Conservation (phyloP, 306 rosid species). For the Inga oerstediana region DNA sequence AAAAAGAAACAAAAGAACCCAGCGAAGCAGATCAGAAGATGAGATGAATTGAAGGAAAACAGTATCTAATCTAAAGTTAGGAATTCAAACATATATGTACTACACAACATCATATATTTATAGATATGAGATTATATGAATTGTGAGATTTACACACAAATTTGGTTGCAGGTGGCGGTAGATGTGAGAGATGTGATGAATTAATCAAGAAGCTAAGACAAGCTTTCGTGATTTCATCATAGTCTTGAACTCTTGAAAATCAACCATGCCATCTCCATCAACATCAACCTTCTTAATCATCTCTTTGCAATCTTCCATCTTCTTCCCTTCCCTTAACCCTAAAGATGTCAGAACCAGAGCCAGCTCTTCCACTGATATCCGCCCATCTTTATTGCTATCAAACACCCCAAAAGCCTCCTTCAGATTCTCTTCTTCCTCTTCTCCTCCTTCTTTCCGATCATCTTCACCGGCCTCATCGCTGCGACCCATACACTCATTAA, state of each 20-base stretch:
- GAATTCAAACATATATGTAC: background rate
- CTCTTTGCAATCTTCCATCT: slow-evolving; percentile 66
- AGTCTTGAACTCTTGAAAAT: slow-evolving; percentile 80
- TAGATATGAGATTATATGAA: background rate
- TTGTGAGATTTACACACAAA: background rate
- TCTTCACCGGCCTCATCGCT: background rate
- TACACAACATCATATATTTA: background rate
- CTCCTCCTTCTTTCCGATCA: background rate
- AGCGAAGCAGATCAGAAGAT: background rate
- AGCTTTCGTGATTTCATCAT: slow-evolving; percentile 59
- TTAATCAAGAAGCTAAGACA: slow-evolving; percentile 14
- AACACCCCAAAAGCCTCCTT: slow-evolving; percentile 89
- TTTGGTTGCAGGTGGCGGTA: background rate
- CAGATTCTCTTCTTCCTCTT: slow-evolving; percentile 32
- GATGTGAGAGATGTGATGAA: background rate
- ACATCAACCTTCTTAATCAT: slow-evolving; percentile 80
- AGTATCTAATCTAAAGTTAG: background rate
- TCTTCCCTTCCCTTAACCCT: slow-evolving; percentile 75
- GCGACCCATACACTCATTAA: slow-evolving; percentile 40
- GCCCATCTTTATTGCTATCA: slow-evolving; percentile 73
- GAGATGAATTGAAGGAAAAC: background rate
- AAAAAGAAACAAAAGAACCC: background rate
- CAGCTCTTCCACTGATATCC: slow-evolving; percentile 71
- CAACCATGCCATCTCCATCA: slow-evolving; percentile 97
- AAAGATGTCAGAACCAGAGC: slow-evolving; percentile 58